These are phyloP conservation scores for Cyberlindnera maritima DNA, from an alignment of 805 yeast genomes.

Conservation along the genomic window DNA sequence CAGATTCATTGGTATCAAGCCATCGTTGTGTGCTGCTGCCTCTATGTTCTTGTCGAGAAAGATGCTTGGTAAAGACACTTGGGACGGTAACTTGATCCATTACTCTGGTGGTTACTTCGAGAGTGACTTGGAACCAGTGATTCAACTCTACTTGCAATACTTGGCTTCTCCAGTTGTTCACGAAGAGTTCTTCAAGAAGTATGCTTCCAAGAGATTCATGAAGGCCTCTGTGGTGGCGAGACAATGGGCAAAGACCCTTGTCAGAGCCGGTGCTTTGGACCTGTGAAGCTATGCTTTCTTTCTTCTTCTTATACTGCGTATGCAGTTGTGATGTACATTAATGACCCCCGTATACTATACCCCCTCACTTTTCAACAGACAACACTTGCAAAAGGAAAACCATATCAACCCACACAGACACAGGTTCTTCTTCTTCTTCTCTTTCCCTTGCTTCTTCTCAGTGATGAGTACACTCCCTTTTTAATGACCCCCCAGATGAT, in stretches of 20 bases:
- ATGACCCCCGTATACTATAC: slow-evolving; percentile 5
- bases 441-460: neutral
- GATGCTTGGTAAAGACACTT: slow-evolving; percentile 66
- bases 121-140: slow-evolving; percentile 66
- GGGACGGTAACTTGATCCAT: slow-evolving; percentile 86
- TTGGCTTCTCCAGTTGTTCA: slow-evolving; percentile 78
- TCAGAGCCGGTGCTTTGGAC: slow-evolving; percentile 15
- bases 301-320: too few species aligned
- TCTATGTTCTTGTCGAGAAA: slow-evolving; percentile 84
- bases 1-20: slow-evolving; percentile 71
- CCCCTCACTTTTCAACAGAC: neutral
- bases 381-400: too few species aligned
- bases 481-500: neutral
- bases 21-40: slow-evolving; percentile 84
- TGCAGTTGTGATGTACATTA: slow-evolving; percentile 6
- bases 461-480: neutral
- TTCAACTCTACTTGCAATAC: slow-evolving; percentile 74
- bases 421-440: neutral
- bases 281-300: too few species aligned
- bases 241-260: slow-evolving; percentile 70
- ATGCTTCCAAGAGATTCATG: slow-evolving; percentile 85
- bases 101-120: slow-evolving; percentile 89
- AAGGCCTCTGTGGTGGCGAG: slow-evolving; percentile 78
- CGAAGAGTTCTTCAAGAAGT: slow-evolving; percentile 91
- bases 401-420: neutral